Conservation (phyloP, 2,329 filamentous ascomycete species). For the Alternaria consortialis region DNA sequence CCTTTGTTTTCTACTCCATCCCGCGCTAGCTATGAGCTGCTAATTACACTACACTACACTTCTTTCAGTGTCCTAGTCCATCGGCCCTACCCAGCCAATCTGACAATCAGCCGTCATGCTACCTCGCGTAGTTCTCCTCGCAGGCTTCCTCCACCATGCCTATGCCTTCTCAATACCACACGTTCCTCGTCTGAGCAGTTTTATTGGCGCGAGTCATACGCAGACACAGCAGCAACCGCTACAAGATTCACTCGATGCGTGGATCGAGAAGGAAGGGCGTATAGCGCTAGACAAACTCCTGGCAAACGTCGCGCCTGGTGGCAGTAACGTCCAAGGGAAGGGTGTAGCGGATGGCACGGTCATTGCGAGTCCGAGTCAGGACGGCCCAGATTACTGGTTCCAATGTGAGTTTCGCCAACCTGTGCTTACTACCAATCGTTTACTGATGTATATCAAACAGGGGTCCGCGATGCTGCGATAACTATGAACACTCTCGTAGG, state of each 20-base stretch:
- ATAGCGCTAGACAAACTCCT: slow-evolving; percentile 51
- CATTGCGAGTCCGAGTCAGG: slow-evolving; percentile 54
- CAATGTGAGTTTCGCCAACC: slow-evolving; percentile 47
- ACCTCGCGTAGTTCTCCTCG: slow-evolving; percentile 11
- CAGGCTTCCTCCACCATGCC: slow-evolving; percentile 22
- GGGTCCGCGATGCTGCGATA: slow-evolving; percentile 57
- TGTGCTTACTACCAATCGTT: too few relatives aligned
- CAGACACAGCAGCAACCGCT: slow-evolving; percentile 40
- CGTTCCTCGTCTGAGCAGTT: slow-evolving; percentile 23
- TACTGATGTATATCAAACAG: slow-evolving; percentile 13
- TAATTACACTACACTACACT: neutral
- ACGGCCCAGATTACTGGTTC: slow-evolving; percentile 56
- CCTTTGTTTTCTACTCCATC: neutral
- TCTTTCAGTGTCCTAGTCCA: neutral
- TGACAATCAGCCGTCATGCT: slow-evolving; percentile 14
- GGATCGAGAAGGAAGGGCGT: slow-evolving; percentile 49
- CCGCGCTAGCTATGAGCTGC: slow-evolving; percentile 7
- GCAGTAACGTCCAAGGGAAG: slow-evolving; percentile 46
- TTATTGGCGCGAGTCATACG: slow-evolving; percentile 26
- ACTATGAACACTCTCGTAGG: slow-evolving; percentile 54
- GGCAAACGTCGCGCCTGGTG: slow-evolving; percentile 55
- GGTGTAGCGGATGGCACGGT: slow-evolving; percentile 53
- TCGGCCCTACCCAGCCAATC: neutral
- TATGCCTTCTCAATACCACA: slow-evolving; percentile 45
- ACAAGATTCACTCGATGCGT: slow-evolving; percentile 42